Evolutionary conservation across 768 basidiomycete genomes (phyloP), one percentile per base, ranked within the genome.

Genomic region (Leccinum disarticulatum): DNA sequence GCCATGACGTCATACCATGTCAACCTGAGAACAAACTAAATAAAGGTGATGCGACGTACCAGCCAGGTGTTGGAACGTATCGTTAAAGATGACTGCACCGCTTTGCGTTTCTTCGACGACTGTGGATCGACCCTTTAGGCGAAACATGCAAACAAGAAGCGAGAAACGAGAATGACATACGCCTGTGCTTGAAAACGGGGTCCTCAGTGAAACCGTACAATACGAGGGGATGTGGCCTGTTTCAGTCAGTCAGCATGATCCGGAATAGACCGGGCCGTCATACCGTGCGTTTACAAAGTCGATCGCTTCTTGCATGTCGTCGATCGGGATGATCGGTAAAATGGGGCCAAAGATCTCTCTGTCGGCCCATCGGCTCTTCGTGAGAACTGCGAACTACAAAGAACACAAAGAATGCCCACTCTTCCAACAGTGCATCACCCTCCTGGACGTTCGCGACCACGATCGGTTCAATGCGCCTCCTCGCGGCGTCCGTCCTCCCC

Each of bases 311-410:
- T 83, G 77, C 7, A 87, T 55, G 55, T 70, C 75, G 33, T 85
- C 81, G 1, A 91, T 80, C 0, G 83, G 74, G 13, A 90, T 64
- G 49, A 92, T 77, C 1, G 89, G 84, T 7, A 91, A 66, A 25
- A 91, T 69, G 0, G 90, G 90, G 0, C 88, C 90, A 63, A 92
- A 92, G 3, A 90, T 69, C 68, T 91, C 90, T 61, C 88, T 90
- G 62, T 19, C 6, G 9, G 57, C 6, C 22, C 22, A 27, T 33
- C 11, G 4, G n/a, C 31, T 25, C n/a, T 19, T 30, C 46, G 25
- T 25, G 25, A 25, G 25, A 17, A 22, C 33, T 52, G 27, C 60
- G 49, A 22, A 4, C 28, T 2, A 4, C 8, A 13, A 17, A 46
- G 43, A n/a, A 19, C 9, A 28, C 10, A 7, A 47, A 13, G 19